Base-by-base conservation (phyloP, 106 monocot genomes). In the Triglochin maritima region DNA sequence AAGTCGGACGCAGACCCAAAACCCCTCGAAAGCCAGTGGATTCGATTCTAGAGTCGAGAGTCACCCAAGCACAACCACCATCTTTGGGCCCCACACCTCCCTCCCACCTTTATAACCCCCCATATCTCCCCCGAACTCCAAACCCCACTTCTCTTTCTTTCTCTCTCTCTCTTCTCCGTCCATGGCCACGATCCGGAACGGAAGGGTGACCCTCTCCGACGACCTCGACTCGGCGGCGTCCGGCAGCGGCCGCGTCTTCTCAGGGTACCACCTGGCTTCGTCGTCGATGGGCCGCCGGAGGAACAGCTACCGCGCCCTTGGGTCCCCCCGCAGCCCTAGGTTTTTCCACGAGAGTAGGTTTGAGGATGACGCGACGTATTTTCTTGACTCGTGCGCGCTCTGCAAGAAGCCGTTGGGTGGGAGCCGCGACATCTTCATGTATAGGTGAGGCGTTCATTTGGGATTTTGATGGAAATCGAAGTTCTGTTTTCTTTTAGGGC, bases 391-490 rank as follows among this genome's bases (percentile, higher is more conserved):
- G 43, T 93, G 92, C 71, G 76, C 75, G 60, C 81, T 88, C 50
- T 93, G 92, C 83, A 88, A 81, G 77, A 88, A 78, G 56, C 74
- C 76, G 6, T 69, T 93, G 64, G 79, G 77, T 49, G 69, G 69
- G 12, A 79, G 85, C 74, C 48, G 72, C 46, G 88, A 93, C 62
- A 86, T 93, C 72, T 93, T 76, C 81, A 93, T 93, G 92, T 93
- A 93, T 77, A 93, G 92, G 88, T 87, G 47, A 47, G 74, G 42
- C 4, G 45, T 63, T 3, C 42, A 3, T 46, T 64, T 64, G 4
- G 45, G 29, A 5, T 15, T 63, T 1, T 63, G 12, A 7, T 45
- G 16, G 44, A n/a, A 2, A 64, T 46, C 15, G 3, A 4, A 12
- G 6, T 64, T 46, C 12, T 64, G 5, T 0, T 60, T 60, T 5